Base-by-base conservation (phyloP, 2,329 filamentous ascomycete species). In the Aspergillus clavatus region DNA sequence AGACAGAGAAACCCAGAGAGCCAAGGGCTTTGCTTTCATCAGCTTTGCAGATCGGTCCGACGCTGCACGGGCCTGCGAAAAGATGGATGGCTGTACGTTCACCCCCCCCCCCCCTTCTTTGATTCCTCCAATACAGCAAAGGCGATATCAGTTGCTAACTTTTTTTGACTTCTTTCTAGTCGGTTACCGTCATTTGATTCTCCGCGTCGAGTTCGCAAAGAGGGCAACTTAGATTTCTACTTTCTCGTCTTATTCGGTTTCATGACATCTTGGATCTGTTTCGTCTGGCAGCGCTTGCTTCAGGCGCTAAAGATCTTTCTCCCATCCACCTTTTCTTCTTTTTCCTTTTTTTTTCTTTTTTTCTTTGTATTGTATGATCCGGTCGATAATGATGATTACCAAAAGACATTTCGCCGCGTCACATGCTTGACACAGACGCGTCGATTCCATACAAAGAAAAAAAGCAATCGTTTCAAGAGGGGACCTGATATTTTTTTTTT, bases 11-110 rank as follows among this genome's bases (percentile, higher is more conserved):
- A 98, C 93, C 31, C 88, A 89, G 50, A 77, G 91, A 68, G 93
- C 93, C 60, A 98, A 98, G 82, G 93, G 93, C 52, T 98, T 98
- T 69, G 94, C 94, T 21, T 98, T 98, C 71, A 95, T 98, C 78
- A 95, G 88, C 71, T 98, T 93, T 66, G 87, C 86, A 49, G 93
- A 98, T 70, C 79, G 93, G 58, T 72, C 78, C 57, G 93, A 98
- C 71, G 93, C 93, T 57, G 87, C 87, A 59, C 87, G 86, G 75
- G 93, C 93, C 31, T 95, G 88, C 75, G 85, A 86, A 74, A 96
- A 95, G 81, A 91, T 98, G 88, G 93, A 98, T 72, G 93, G 93
- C 63, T 96, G 76, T 80, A 75, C 69, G 77, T 76, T 51, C 29
- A 38, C 21, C 14, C 29, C 29, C 27, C 19, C 23, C 26, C 47